phyloP scores from a whole-genome alignment of 805 yeast species.

The Candida sonorensis region DNA sequence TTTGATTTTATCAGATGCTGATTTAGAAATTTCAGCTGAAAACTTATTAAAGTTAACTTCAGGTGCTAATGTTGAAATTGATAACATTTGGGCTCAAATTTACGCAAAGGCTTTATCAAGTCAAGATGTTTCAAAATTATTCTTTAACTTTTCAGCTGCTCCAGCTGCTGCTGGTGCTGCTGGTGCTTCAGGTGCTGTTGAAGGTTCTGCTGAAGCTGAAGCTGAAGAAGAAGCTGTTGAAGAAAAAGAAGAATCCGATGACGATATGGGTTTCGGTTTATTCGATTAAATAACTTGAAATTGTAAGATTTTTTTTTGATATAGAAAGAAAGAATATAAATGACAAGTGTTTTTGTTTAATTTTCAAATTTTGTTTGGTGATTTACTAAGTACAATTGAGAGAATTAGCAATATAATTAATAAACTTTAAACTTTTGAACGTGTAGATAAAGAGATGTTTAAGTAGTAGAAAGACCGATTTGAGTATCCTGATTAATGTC shows the following conservation, averaged over 20 bases:
- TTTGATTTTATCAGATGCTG: slow-evolving; percentile 95
- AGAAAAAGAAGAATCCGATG: slow-evolving; percentile 63
- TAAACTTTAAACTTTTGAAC: no score
- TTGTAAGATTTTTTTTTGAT: neutral
- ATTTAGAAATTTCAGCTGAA: slow-evolving; percentile 83
- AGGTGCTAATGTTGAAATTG: slow-evolving; percentile 76
- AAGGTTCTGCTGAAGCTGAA: slow-evolving; percentile 38
- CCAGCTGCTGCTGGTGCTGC: slow-evolving; percentile 46
- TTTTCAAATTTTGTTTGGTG: no score
- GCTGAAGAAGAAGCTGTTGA: slow-evolving; percentile 57
- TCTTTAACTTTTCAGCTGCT: slow-evolving; percentile 48
- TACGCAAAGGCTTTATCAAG: slow-evolving; percentile 80
- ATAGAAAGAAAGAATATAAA: no score
- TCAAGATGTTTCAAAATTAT: slow-evolving; percentile 64
- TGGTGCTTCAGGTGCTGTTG: slow-evolving; percentile 40
- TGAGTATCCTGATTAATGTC: no score
- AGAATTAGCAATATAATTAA: no score
- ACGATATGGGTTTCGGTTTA: slow-evolving; percentile 89
- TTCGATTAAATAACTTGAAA: slow-evolving; percentile 53
- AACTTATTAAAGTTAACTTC: slow-evolving; percentile 65
- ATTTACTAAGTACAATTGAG: no score
- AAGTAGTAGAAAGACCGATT: no score
- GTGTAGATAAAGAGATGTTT: no score
- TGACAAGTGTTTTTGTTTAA: no score
- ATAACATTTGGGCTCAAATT: slow-evolving; percentile 73